Evolutionary conservation across 306 rosid species (phyloP).

Genomic region (Quercus agrifolia): DNA sequence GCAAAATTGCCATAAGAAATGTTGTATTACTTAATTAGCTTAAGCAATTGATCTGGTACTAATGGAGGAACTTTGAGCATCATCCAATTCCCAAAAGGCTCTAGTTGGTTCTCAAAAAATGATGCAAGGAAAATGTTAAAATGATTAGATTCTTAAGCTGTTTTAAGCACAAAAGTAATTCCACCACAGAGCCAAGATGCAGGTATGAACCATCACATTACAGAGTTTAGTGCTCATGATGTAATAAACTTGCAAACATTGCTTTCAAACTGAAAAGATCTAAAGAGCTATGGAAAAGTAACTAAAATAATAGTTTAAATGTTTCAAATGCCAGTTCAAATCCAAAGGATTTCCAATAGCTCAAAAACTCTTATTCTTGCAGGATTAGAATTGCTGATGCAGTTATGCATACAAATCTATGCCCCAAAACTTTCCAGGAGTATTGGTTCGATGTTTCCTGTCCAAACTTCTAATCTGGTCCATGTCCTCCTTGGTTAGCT

Average conservation of each 20-base stretch:
- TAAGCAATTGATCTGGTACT: neutral
- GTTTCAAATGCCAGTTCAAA: neutral
- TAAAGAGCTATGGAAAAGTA: neutral
- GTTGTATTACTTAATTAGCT: neutral
- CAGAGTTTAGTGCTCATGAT: neutral
- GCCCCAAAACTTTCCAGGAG: slow-evolving; percentile 82
- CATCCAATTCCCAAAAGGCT: neutral
- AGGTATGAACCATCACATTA: neutral
- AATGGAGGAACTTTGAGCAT: neutral
- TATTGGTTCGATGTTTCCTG: slow-evolving; percentile 62
- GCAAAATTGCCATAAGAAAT: neutral
- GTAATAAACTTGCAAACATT: neutral
- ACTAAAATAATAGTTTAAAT: neutral
- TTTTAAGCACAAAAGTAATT: too few species aligned
- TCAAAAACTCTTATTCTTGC: neutral
- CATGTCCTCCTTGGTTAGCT: slow-evolving; percentile 64
- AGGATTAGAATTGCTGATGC: neutral
- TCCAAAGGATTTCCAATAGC: neutral
- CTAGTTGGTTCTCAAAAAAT: neutral
- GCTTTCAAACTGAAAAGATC: neutral
- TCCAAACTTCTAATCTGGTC: slow-evolving; percentile 55
- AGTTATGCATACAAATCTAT: slow-evolving; percentile 69
- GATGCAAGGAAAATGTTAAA: too few species aligned
- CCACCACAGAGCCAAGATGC: neutral
- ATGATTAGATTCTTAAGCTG: too few species aligned